Percentiles rank a stretch among this genome's conserved stretches.
Evolutionary conservation across 108 stramenopile genomes (phyloP).

Genomic region (Craspedostauros australis): DNA sequence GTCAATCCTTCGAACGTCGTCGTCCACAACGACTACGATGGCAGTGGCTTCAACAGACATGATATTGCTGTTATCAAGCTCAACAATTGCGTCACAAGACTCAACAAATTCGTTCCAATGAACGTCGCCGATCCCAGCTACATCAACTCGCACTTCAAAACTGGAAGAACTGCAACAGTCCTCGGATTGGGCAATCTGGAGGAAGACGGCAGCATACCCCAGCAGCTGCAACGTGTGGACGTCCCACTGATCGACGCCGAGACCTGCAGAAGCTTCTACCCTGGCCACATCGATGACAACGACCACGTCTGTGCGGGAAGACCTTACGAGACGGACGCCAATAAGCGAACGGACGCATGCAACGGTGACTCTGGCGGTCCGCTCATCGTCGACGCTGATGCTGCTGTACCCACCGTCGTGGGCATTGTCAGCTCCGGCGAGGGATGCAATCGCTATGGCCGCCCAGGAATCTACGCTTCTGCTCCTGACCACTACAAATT

Average conservation of each 20-base stretch:
- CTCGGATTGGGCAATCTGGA: slow-evolving; percentile 14
- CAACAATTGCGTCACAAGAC: slow-evolving; percentile 11
- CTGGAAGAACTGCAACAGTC: slow-evolving; percentile 1
- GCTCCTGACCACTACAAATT: slow-evolving; percentile 5
- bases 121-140: slow-evolving; percentile 13
- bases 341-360: slow-evolving; percentile 44
- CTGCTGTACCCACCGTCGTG: slow-evolving; percentile 8
- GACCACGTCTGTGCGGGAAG: slow-evolving; percentile 39
- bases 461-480: slow-evolving; percentile 33
- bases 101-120: slow-evolving; percentile 8
- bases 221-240: slow-evolving; percentile 7
- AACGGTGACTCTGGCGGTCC: slow-evolving; percentile 58
- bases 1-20: not conserved
- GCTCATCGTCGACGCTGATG: slow-evolving; percentile 1
- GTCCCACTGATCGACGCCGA: slow-evolving; percentile 9
- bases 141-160: not conserved
- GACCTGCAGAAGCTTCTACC: not conserved
- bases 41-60: slow-evolving; percentile 11
- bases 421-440: slow-evolving; percentile 44
- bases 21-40: slow-evolving; percentile 15
- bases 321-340: slow-evolving; percentile 17
- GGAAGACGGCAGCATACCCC: not conserved
- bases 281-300: slow-evolving; percentile 7
- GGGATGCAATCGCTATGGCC: slow-evolving; percentile 26
- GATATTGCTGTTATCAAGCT: slow-evolving; percentile 27